phyloP scores from a whole-genome alignment of 129 eudicot species.

The Daucus carota region DNA sequence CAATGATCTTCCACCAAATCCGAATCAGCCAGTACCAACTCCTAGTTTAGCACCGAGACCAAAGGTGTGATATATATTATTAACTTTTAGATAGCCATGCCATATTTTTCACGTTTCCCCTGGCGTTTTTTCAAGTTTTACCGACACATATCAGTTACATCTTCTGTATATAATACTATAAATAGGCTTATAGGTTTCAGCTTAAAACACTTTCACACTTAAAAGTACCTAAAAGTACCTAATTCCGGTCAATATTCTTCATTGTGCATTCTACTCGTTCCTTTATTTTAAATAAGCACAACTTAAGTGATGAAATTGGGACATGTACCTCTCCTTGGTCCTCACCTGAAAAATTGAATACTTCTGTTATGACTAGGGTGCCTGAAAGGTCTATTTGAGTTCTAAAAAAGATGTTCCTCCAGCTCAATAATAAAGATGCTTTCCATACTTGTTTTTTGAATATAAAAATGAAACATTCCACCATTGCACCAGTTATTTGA shows the following conservation, averaged over 20 bases:
- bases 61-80: conserved; percentile 38
- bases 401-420: background rate
- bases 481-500: background rate
- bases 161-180: background rate
- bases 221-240: background rate
- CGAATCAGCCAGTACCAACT: conserved; percentile 82
- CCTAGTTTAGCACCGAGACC: conserved; percentile 72
- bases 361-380: background rate
- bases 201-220: background rate
- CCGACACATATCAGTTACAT: background rate
- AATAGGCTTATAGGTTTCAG: background rate
- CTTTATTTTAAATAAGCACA: background rate
- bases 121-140: background rate
- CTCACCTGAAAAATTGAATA: background rate
- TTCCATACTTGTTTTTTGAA: background rate
- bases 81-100: background rate
- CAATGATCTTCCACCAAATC: conserved; percentile 89
- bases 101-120: background rate
- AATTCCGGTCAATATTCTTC: background rate
- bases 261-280: background rate
- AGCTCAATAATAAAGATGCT: background rate
- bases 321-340: background rate
- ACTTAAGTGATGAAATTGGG: background rate
- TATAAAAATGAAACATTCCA: background rate
- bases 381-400: background rate